phyloP scores from a whole-genome alignment of 2,329 filamentous ascomycete genomes.

The Botryotinia calthae region DNA sequence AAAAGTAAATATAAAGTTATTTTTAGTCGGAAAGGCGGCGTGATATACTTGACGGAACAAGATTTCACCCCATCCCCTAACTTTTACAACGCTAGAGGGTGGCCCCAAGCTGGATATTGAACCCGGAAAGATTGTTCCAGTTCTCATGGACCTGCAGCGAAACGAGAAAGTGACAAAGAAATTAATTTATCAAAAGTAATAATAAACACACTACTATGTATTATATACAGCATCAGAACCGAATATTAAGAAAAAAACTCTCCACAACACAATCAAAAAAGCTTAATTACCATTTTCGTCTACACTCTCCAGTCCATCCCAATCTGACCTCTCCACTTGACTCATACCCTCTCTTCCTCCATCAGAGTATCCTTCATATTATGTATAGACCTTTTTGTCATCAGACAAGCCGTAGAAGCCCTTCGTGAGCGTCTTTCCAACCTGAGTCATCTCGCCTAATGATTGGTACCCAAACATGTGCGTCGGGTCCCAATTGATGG shows the following conservation, averaged over 20 bases:
- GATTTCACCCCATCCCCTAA: too few species aligned
- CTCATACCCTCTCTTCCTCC: conserved; percentile 50
- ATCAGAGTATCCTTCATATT: conserved; percentile 45
- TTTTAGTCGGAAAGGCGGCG: too few species aligned
- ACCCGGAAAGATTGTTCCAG: too few species aligned
- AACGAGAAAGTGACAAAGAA: neutral
- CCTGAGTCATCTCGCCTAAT: conserved; percentile 40
- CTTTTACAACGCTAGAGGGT: too few species aligned
- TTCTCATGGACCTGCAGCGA: too few species aligned
- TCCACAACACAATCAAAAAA: neutral
- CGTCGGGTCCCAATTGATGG: conserved; percentile 39
- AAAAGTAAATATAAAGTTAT: neutral
- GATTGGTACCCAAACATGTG: conserved; percentile 44
- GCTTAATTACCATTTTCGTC: neutral
- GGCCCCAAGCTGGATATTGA: too few species aligned
- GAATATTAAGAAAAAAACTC: neutral
- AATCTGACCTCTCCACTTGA: conserved; percentile 29
- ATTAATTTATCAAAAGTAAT: neutral
- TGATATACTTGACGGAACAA: neutral
- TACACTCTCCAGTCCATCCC: neutral
- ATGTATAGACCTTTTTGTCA: conserved; percentile 23
- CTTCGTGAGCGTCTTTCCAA: conserved; percentile 46
- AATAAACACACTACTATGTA: neutral
- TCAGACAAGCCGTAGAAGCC: conserved; percentile 42
- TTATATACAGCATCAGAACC: neutral